Evolutionary conservation across 2,329 filamentous ascomycete genomes (phyloP).

Genomic region (Fulvia fulva): DNA sequence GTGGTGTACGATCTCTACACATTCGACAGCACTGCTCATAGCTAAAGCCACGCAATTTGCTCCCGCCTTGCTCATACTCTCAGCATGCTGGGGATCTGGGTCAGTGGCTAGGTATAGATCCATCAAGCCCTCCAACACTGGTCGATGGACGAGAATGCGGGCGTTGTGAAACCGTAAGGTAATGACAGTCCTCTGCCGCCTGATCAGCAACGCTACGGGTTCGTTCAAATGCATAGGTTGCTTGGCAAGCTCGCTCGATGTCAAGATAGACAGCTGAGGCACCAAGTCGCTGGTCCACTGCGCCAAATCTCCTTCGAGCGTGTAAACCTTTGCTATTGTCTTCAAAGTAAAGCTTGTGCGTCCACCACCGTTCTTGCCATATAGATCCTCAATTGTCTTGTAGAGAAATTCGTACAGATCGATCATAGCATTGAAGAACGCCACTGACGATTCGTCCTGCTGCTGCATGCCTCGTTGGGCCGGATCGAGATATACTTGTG

Average conservation of each 20-base stretch:
- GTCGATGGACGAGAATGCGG: constrained; percentile 10
- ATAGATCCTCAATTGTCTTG: constrained; percentile 2
- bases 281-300: neutral
- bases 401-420: constrained; percentile 2
- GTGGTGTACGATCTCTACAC: constrained; percentile 1
- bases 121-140: constrained; percentile 9
- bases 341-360: constrained; percentile 5
- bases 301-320: constrained; percentile 5
- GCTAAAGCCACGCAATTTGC: constrained; percentile 2
- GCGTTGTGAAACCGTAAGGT: constrained; percentile 9
- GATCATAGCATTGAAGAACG: constrained; percentile 7
- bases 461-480: neutral
- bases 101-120: neutral
- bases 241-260: neutral
- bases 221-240: neutral
- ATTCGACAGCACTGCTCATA: neutral
- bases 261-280: neutral
- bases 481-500: constrained; percentile 4
- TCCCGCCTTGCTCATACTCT: constrained; percentile 4
- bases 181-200: constrained; percentile 6
- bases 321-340: constrained; percentile 4
- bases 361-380: constrained; percentile 5
- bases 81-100: neutral
- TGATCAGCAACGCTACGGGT: neutral
- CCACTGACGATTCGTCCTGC: neutral